A percentile compares a stretch with the other conserved stretches of the same genome.
phyloP scores from a whole-genome alignment of 208 protist species.

The Phytomonas francai region DNA sequence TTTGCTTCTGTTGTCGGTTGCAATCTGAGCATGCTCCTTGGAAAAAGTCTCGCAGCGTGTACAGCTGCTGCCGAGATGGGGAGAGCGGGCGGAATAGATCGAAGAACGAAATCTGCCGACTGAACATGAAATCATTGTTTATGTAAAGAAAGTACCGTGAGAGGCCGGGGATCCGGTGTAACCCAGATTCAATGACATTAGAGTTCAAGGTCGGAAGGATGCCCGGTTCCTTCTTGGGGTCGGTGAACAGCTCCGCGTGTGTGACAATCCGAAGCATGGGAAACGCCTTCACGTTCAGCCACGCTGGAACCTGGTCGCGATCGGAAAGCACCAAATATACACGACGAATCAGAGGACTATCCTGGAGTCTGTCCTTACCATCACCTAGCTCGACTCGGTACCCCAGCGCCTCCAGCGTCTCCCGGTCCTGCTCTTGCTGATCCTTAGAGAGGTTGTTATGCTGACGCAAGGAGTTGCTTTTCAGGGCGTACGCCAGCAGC shows the following conservation, averaged over 20 bases:
- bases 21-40: neutral
- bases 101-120: constrained; percentile 26
- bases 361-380: constrained; percentile 6
- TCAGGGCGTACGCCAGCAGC: constrained; percentile 20
- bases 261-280: constrained; percentile 27
- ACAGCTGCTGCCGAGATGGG: constrained; percentile 16
- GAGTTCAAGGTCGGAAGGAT: constrained; percentile 36
- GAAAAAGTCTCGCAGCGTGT: neutral
- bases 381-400: constrained; percentile 17
- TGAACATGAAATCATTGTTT: constrained; percentile 43
- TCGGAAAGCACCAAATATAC: constrained; percentile 32
- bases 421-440: constrained; percentile 16
- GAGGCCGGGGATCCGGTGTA: constrained; percentile 32
- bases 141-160: constrained; percentile 42
- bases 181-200: constrained; percentile 24
- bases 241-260: constrained; percentile 26
- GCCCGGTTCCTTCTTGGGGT: constrained; percentile 14
- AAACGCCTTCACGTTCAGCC: constrained; percentile 27
- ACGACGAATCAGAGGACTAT: constrained; percentile 18
- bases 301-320: constrained; percentile 28
- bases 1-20: neutral
- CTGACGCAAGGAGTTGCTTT: constrained; percentile 20
- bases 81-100: constrained; percentile 41
- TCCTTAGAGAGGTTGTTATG: constrained; percentile 7
- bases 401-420: constrained; percentile 15